Conservation (phyloP, 345 rosid genomes). For the Citrus unshiu region DNA sequence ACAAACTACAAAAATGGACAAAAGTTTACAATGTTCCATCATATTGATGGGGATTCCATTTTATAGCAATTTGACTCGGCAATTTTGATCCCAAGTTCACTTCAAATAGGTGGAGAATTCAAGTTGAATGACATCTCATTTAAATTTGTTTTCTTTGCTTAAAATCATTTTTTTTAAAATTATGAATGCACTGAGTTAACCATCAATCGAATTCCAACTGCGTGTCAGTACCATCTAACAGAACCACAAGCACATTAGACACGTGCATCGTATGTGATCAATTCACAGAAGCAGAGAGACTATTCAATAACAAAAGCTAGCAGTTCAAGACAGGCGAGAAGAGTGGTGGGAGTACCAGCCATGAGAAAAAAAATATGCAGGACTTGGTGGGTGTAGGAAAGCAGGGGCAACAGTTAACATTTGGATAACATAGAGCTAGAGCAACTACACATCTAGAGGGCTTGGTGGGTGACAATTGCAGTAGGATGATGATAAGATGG, state of each 20-base stretch:
- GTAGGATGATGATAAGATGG: background rate
- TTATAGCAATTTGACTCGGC: background rate
- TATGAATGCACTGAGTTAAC: background rate
- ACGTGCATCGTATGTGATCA: background rate
- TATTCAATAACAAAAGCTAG: background rate
- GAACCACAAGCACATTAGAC: background rate
- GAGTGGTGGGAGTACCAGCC: background rate
- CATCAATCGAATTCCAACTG: background rate
- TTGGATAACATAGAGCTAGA: background rate
- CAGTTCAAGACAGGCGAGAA: background rate
- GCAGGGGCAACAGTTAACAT: background rate
- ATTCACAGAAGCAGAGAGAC: background rate
- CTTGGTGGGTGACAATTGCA: background rate
- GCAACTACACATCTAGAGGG: background rate
- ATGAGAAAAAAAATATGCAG: background rate
- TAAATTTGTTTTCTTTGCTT: background rate
- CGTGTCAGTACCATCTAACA: background rate
- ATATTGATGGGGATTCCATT: background rate
- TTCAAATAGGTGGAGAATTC: background rate
- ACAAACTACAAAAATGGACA: background rate
- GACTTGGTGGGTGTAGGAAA: background rate
- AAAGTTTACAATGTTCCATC: background rate
- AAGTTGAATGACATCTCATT: background rate
- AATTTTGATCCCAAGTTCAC: background rate
- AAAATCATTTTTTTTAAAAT: background rate